Base-by-base conservation (phyloP, 2,329 filamentous ascomycete species). In the Xylariaceae sp. region DNA sequence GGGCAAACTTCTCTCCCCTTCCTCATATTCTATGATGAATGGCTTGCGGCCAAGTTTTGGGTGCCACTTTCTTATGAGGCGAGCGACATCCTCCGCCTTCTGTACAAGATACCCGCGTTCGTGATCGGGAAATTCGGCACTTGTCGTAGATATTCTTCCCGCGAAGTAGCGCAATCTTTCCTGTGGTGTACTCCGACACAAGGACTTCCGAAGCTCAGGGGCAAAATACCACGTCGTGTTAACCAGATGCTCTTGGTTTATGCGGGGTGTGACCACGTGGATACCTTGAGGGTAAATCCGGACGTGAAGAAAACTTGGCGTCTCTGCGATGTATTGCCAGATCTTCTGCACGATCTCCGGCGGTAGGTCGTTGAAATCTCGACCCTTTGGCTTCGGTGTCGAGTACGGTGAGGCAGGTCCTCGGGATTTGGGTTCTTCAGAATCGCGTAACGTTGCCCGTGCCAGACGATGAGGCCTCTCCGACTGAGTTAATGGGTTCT, bases 261-360 rank as follows among this genome's bases (percentile, higher is more conserved):
- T n/a, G 5, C 10, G 9, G n/a, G 15, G 29, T 1, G 3, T 32
- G 22, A 41, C n/a, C 3, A 36, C 5, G 8, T 26, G 26, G 26
- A 26, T 8, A 8, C 5, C 26, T 4, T 8, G 5, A 8, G 4
- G 26, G 16, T 19, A 26, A 16, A 32, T n/a, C 7, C 29, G 19
- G 12, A 48, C 22, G 46, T 48, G 46, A 13, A 48, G 30, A 22
- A 36, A 41, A 32, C 46, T 41, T 3, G 46, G 36, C 9, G 26
- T 41, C 36, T 41, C 46, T n/a, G 46, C 46, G 26, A 48, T n/a
- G 16, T 41, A 48, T n/a, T 30, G 39, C 36, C 46, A 48, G n/a
- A 48, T 48, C 36, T 40, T 19, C 13, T 19, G 19, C 37, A 48
- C 15, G 2, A 41, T 48, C 36, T 41, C 46, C 12, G 16, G 37